Evolutionary conservation across 2,329 filamentous ascomycete genomes (phyloP).

Genomic region (Geoglossum cookeanum): DNA sequence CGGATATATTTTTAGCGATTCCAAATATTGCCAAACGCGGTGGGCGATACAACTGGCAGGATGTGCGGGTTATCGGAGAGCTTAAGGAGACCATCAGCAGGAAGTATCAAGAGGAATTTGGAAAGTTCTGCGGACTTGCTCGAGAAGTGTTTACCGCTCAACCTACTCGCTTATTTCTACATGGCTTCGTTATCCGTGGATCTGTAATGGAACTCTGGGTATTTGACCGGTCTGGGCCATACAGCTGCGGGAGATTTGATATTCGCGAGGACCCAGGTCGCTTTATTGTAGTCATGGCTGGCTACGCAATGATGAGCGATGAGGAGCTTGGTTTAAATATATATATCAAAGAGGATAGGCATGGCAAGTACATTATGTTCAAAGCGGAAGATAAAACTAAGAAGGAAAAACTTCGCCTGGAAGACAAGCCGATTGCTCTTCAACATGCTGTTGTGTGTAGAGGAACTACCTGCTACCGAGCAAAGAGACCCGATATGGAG

Average conservation of each 20-base stretch:
- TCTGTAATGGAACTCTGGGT: not conserved
- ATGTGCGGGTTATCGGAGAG: conserved; percentile 6
- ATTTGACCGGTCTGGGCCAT: conserved; percentile 16
- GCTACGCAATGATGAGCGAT: conserved; percentile 1
- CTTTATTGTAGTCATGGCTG: conserved; percentile 14
- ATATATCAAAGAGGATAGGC: not conserved
- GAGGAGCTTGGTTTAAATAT: not conserved
- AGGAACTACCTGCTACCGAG: not conserved
- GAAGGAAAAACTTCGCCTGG: not conserved
- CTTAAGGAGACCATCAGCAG: not conserved
- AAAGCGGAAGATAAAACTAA: not conserved
- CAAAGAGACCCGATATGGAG: not conserved
- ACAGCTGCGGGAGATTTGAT: conserved; percentile 17
- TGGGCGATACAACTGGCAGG: conserved; percentile 1
- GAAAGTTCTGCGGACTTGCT: conserved; percentile 5
- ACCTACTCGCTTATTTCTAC: conserved; percentile 19
- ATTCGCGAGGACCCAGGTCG: conserved; percentile 14
- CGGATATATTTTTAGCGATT: not conserved
- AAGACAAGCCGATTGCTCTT: not conserved
- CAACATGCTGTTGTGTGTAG: not conserved
- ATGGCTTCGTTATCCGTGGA: conserved; percentile 11
- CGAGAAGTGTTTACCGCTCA: conserved; percentile 17
- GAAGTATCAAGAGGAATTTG: not conserved
- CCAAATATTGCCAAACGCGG: not conserved
- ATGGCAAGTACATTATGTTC: not conserved